These are phyloP conservation scores for Leucocoprinus leucothites DNA, from an alignment of 768 basidiomycete species.

Conservation along the genomic window DNA sequence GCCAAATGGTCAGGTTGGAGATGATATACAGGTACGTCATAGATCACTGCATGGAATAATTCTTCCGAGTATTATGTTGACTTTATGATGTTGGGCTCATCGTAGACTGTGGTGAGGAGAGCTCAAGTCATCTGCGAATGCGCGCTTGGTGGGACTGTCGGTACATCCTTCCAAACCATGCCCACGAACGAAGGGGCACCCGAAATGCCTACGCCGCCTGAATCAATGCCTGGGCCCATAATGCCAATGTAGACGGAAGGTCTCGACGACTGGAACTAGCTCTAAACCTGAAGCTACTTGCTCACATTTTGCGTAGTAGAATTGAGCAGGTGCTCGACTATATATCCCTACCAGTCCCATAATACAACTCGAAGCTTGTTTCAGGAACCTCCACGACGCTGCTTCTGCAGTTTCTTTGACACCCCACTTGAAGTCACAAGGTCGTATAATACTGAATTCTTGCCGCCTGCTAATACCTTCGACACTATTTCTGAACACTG, in stretches of 20 bases:
- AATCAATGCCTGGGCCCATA: not conserved
- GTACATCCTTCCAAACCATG: conserved; percentile 16
- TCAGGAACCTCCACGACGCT: too few relatives aligned
- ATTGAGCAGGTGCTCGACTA: too few relatives aligned
- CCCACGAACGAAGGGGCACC: not conserved
- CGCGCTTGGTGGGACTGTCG: conserved; percentile 45
- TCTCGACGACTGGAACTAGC: not conserved
- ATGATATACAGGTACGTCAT: conserved; percentile 46
- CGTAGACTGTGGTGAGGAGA: conserved; percentile 67
- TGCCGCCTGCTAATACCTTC: too few relatives aligned
- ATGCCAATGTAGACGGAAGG: not conserved
- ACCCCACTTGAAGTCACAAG: too few relatives aligned
- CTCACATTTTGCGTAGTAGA: not conserved
- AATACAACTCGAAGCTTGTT: not conserved
- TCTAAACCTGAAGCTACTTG: not conserved
- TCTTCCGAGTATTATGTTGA: conserved; percentile 9
- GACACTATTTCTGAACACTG: too few relatives aligned
- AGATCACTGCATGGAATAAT: not conserved
- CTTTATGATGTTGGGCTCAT: conserved; percentile 2
- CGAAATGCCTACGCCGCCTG: not conserved
- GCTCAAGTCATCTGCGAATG: conserved; percentile 90
- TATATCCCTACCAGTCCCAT: too few relatives aligned
- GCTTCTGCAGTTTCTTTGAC: too few relatives aligned
- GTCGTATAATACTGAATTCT: too few relatives aligned
- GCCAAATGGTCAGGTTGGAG: conserved; percentile 34